Conservation (phyloP, 1,284 basidiomycete genomes). For the Phylloporus sp. region DNA sequence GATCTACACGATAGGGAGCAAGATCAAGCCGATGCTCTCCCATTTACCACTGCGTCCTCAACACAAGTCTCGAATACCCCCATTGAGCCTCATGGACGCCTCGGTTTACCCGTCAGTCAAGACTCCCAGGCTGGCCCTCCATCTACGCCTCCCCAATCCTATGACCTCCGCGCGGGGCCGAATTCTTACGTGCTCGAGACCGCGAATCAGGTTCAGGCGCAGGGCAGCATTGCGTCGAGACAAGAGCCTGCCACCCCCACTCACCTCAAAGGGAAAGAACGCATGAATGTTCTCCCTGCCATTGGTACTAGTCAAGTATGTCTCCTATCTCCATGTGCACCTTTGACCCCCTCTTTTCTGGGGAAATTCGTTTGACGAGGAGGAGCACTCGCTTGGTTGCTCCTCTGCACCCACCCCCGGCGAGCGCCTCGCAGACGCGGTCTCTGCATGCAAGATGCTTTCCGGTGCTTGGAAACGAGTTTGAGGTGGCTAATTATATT, state of each 20-base stretch:
- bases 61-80: not conserved
- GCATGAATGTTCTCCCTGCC: slow-evolving; percentile 11
- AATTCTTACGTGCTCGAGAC: slow-evolving; percentile 51
- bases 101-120: slow-evolving; percentile 16
- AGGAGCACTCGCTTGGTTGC: not conserved
- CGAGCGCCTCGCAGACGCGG: slow-evolving; percentile 24
- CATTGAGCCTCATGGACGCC: slow-evolving; percentile 1
- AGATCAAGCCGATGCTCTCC: slow-evolving; percentile 19
- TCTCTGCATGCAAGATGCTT: slow-evolving; percentile 11
- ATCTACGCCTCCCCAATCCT: too few relatives aligned
- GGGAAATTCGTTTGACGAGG: slow-evolving; percentile 27
- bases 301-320: slow-evolving; percentile 14
- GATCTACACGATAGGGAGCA: slow-evolving; percentile 19
- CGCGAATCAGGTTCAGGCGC: not conserved
- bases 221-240: not conserved
- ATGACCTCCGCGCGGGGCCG: not conserved
- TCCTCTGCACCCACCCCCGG: slow-evolving; percentile 16
- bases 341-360: slow-evolving; percentile 2
- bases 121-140: too few relatives aligned
- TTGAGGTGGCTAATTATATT: slow-evolving; percentile 42
- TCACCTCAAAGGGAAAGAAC: slow-evolving; percentile 34
- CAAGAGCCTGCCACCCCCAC: slow-evolving; percentile 32
- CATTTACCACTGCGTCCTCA: slow-evolving; percentile 21
- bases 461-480: not conserved
- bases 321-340: not conserved